Evolutionary conservation across 1,284 basidiomycete genomes (phyloP).

Genomic region (Coniferiporia weirii): DNA sequence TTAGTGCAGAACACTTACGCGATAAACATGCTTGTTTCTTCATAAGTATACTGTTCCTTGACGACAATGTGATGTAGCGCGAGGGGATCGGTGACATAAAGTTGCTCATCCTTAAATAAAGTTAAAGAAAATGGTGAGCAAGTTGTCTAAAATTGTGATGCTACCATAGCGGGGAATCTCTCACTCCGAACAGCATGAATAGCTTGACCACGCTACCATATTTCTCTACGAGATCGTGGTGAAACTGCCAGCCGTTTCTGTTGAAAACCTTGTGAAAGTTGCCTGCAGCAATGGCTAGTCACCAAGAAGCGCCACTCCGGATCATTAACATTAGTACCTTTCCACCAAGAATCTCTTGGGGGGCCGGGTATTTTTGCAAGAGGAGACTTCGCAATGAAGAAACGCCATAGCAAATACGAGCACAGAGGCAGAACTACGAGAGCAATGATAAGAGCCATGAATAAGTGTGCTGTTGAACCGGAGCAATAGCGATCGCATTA

Average conservation of each 20-base stretch:
- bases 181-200: constrained; percentile 32
- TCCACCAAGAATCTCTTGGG: constrained; percentile 13
- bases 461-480: too few relatives aligned
- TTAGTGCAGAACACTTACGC: constrained; percentile 17
- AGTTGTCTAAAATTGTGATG: neutral
- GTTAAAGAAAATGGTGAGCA: neutral
- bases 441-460: too few relatives aligned
- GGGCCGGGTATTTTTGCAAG: constrained; percentile 13
- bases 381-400: neutral
- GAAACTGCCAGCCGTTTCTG: constrained; percentile 17
- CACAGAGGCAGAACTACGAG: neutral
- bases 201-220: constrained; percentile 33
- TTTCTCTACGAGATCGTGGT: constrained; percentile 20
- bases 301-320: too few relatives aligned
- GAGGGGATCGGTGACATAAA: constrained; percentile 18
- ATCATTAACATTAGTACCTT: neutral
- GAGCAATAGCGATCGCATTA: too few relatives aligned
- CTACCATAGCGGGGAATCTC: neutral
- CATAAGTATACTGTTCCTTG: constrained; percentile 29
- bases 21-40: constrained; percentile 21
- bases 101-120: constrained; percentile 13
- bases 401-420: constrained; percentile 2
- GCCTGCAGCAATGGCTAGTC: neutral
- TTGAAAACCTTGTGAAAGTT: constrained; percentile 15
- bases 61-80: constrained; percentile 28